Evolutionary conservation across 257 asterid species (phyloP).

Genomic region (Solanum pinnatisectum): DNA sequence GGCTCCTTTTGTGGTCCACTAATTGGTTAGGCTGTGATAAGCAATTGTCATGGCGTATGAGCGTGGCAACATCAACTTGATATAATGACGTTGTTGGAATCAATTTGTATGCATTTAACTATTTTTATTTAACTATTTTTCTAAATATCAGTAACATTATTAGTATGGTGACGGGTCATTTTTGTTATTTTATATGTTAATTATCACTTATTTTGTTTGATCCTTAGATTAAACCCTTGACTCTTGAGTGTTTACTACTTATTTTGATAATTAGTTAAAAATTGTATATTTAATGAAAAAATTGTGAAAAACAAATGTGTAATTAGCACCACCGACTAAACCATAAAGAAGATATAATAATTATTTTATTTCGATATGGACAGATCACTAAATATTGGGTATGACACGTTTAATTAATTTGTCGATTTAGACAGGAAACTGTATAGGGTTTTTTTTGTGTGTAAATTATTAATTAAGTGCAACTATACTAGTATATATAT

Average conservation of each 20-base stretch:
- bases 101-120: neutral
- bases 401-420: neutral
- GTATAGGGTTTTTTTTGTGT: neutral
- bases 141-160: neutral
- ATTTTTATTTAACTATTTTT: neutral
- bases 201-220: neutral
- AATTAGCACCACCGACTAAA: neutral
- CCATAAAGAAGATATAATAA: neutral
- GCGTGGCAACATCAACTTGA: neutral
- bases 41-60: neutral
- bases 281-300: neutral
- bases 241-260: neutral
- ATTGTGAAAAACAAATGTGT: neutral
- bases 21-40: slow-evolving; percentile 15
- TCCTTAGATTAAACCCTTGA: neutral
- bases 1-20: slow-evolving; percentile 23
- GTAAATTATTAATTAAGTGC: neutral
- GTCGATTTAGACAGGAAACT: neutral
- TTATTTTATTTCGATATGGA: neutral
- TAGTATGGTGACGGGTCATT: rapidly evolving
- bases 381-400: neutral
- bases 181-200: neutral
- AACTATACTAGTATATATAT: neutral
- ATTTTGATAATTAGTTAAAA: neutral
- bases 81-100: neutral